phyloP scores from a whole-genome alignment of 2,329 filamentous ascomycete species.

The Verticillium tricorpus region DNA sequence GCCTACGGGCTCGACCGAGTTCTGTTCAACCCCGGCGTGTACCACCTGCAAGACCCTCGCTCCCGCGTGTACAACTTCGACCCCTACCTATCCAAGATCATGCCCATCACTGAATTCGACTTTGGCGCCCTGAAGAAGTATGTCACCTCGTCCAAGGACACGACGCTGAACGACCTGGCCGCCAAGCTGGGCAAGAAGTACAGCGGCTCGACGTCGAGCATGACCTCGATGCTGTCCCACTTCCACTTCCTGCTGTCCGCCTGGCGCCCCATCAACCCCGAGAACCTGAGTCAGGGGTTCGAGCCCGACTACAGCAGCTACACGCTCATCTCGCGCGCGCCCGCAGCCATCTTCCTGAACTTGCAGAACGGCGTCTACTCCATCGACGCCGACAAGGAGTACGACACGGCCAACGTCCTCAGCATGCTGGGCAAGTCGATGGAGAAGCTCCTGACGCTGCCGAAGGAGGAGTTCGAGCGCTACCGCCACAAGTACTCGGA shows the following conservation, averaged over 20 bases:
- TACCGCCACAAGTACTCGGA: slow-evolving; percentile 68
- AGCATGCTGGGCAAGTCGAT: slow-evolving; percentile 93
- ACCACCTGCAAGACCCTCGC: slow-evolving; percentile 82
- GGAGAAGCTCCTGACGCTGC: slow-evolving; percentile 87
- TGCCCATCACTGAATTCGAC: slow-evolving; percentile 90
- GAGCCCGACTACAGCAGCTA: slow-evolving; percentile 57
- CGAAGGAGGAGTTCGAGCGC: slow-evolving; percentile 78
- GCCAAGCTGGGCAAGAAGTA: slow-evolving; percentile 68
- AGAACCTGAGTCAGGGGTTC: slow-evolving; percentile 65
- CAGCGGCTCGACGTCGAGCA: slow-evolving; percentile 93
- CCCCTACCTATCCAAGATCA: slow-evolving; percentile 86
- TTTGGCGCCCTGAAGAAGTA: slow-evolving; percentile 83
- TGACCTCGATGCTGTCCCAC: slow-evolving; percentile 82
- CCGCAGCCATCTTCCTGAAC: slow-evolving; percentile 76
- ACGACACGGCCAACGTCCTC: slow-evolving; percentile 77
- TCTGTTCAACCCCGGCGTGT: slow-evolving; percentile 93
- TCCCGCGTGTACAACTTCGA: slow-evolving; percentile 95
- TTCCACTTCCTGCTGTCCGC: slow-evolving; percentile 88
- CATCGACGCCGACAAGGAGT: slow-evolving; percentile 94
- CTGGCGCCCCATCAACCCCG: slow-evolving; percentile 69
- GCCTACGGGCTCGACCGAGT: slow-evolving; percentile 78
- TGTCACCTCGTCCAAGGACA: slow-evolving; percentile 86
- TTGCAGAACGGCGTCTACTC: slow-evolving; percentile 84
- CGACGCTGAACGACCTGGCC: slow-evolving; percentile 64
- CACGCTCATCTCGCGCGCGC: slow-evolving; percentile 67